Percentiles rank a stretch among this genome's conserved stretches.
Conservation (phyloP, 176 grass and related monocot species). For the Dactylis glomerata region DNA sequence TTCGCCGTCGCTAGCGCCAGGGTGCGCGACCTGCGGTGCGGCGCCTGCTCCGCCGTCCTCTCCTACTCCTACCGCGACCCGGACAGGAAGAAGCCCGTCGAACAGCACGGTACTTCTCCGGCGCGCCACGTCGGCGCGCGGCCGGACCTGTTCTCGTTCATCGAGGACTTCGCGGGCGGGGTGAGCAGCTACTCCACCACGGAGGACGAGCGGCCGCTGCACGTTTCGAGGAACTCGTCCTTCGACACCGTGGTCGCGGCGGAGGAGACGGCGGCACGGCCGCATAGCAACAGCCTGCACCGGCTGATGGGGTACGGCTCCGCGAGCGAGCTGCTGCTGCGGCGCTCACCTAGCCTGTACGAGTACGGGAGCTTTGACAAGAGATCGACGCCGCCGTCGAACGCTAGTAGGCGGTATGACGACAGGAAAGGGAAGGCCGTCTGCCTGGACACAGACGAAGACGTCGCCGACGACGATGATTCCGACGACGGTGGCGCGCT, state of each 20-base stretch:
- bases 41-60: slow-evolving; percentile 62
- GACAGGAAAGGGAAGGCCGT: slow-evolving; percentile 51
- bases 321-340: slow-evolving; percentile 45
- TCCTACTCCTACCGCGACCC: slow-evolving; percentile 63
- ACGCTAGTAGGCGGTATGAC: not conserved
- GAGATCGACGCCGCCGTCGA: slow-evolving; percentile 39
- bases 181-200: slow-evolving; percentile 59
- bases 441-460: slow-evolving; percentile 11
- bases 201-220: slow-evolving; percentile 48
- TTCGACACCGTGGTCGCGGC: slow-evolving; percentile 30
- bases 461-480: slow-evolving; percentile 12
- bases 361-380: slow-evolving; percentile 49
- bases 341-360: slow-evolving; percentile 39
- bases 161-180: slow-evolving; percentile 38
- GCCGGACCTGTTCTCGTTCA: slow-evolving; percentile 43
- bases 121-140: not conserved
- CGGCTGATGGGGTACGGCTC: slow-evolving; percentile 75
- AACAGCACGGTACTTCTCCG: not conserved
- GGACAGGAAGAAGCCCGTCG: slow-evolving; percentile 32
- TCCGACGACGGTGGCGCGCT: slow-evolving; percentile 16
- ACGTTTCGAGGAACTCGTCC: slow-evolving; percentile 60
- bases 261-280: not conserved
- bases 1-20: slow-evolving; percentile 50
- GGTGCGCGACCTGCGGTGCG: slow-evolving; percentile 68
- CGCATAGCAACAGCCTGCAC: slow-evolving; percentile 43